Base-by-base conservation (phyloP, 2,329 filamentous ascomycete species). In the Xylariaceae sp. region DNA sequence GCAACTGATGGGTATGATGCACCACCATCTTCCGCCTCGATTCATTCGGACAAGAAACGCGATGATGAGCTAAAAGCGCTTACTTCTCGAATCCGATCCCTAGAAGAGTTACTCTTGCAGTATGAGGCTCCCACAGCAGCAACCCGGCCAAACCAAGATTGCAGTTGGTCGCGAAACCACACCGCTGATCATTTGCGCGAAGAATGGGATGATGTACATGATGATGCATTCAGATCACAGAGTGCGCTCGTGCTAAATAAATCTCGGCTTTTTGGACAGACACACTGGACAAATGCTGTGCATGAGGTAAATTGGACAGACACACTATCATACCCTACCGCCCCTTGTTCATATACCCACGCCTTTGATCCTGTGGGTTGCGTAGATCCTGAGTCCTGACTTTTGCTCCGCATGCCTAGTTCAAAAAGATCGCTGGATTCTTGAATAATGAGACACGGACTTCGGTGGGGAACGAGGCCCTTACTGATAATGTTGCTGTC, bases 251-350 rank as follows among this genome's bases (percentile, higher is more conserved):
- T 36, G n/a, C 17, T 47, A 10, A 35, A 79, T 49, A 83, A 83
- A 55, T 74, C 72, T 0, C 69, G 78, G 0, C 56, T 81, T 1
- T 77, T 80, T 54, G 79, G 79, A 1, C 73, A 73, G 54, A 79
- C 75, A 22, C 76, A 80, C 54, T 81, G 76, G 72, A 68, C 79
- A n/a, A 77, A 74, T 47, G 67, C 66, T 2, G 58, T 75, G 10
- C 54, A 64, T 0, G 50, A 76, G 36, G 75, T 79, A 55, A 58
- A 69, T 48, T 49, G 20, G n/a, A n/a, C n/a, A n/a, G n/a, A n/a
- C n/a, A n/a, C n/a, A n/a, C n/a, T n/a, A n/a, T n/a, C n/a, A n/a
- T n/a, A n/a, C n/a, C n/a, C n/a, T n/a, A n/a, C n/a, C n/a, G n/a
- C n/a, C n/a, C n/a, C n/a, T n/a, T n/a, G n/a, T n/a, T n/a, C n/a